Base-by-base conservation (phyloP, 2,329 filamentous ascomycete species). In the Aspergillus luchuensis region DNA sequence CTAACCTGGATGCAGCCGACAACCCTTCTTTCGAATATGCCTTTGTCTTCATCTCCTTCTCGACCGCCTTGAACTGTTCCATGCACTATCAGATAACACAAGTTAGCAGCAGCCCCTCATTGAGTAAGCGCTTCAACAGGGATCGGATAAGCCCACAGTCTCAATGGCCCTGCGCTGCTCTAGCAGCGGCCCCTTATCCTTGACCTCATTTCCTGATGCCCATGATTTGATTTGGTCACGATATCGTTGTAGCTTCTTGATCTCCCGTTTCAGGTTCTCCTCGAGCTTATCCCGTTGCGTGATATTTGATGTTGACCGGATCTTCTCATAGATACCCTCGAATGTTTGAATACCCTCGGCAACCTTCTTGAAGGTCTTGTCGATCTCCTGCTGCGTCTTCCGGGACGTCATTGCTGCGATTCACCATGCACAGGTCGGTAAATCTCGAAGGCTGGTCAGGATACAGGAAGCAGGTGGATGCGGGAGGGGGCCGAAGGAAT, bases 11-110 rank as follows among this genome's bases (percentile, higher is more conserved):
- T 25, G 92, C 92, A 56, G 94, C 91, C 65, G 91, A 95, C 66
- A 99, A 81, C 48, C 95, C 95, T 79, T 98, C 95, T 83, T 99
- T 98, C 64, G 95, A 98, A 80, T 97, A 99, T 63, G 95, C 95
- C 79, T 99, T 99, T 59, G 95, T 99, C 84, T 99, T 99, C 95
- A 99, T 98, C 73, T 97, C 95, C 83, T 99, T 99, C 79, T 99
- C 95, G 56, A 99, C 95, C n/a, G 93, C 94, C 82, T 99, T 99
- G 86, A 99, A 99, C 72, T 92, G 92, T 81, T 99, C 95, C 95
- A 99, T 99, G 80, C 77, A 80, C 75, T 80, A 50, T 52, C 19
- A 41, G 66, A 56, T 53, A 56, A 57, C 51, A 49, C 49, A 28
- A 36, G 66, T 77, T 74, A 76, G 73, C 65, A 76, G 73, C 65